Evolutionary conservation across 495 filamentous ascomycete species (phyloP), one percentile per base, ranked within the genome.

Genomic region (Chaetomium tenue): DNA sequence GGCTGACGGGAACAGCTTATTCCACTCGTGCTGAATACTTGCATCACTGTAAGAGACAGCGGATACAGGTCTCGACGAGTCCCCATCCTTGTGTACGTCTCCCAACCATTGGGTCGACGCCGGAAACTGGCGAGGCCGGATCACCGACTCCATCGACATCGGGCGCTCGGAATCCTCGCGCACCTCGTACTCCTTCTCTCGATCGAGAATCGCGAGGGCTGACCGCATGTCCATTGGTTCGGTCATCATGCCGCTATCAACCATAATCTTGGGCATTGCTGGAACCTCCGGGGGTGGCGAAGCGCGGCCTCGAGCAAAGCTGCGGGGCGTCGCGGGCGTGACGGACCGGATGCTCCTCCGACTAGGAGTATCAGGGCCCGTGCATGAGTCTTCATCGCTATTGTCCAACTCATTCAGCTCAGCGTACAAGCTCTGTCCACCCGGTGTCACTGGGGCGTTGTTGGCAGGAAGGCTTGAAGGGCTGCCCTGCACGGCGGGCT

Each of bases 241-340:
- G 3, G 94, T 98, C 92, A 97, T 96, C 71, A 90, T 87, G 53
- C 87, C 88, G 61, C 82, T 86, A 74, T 96, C 92, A 30, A 93
- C 84, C 89, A 93, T 94, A 22, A 78, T 71, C 58, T 70, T 78
- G 8, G 79, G 77, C 70, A 87, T 74, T 30, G 78, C 77, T 18
- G 86, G 83, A 33, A 84, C 80, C 6, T 82, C 79, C 1, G 82
- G 80, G 48, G 82, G 81, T 13, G 85, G 84, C 40, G 79, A 78
- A 63, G 76, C 75, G 25, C 66, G 77, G 59, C 66, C 69, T 20
- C 67, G 72, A 61, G 66, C 68, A 55, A 74, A 40, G 57, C 66
- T 74, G 48, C 63, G 67, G 22, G 78, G 78, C 0, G 82, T 81
- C 40, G 76, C 68, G 12, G 66, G 61, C 22, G 56, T 66, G 37